Evolutionary conservation across 2,329 filamentous ascomycete species (phyloP), one percentile per base, ranked within the genome.

Genomic region (Paracoccidioides brasiliensis): DNA sequence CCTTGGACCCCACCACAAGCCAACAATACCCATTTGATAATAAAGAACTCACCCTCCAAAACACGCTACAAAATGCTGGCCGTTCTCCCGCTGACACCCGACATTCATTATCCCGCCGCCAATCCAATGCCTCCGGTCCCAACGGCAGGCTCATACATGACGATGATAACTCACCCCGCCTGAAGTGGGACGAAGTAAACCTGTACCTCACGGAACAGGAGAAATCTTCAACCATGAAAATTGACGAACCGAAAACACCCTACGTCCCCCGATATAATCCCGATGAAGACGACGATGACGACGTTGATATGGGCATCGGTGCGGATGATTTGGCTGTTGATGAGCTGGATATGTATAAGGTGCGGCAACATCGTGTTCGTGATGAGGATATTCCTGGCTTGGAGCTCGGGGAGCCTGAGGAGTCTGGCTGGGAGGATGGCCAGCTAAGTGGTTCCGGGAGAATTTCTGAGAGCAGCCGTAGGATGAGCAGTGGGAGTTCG

Each of bases 141-240:
- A 45, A 43, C 30, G 40, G 40, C 41, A 69, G 74, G 58, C 74
- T 76, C 38, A 70, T 75, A 48, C 76, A 79, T 44, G 70, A 76
- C 15, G 79, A 82, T 52, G 79, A 82, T 51, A 78, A 77, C 56
- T 84, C 80, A 57, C 85, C 87, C 60, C 84, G 90, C 59, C 78
- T 98, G 63, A 95, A 96, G 75, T 98, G 93, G 93, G 93, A 98
- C 71, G 93, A 98, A 76, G 93, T 88, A 48, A 98, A 98, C 68
- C 80, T 98, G 37, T 98, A 96, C 73, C 80, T 98, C 54, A 93
- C 93, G 6, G 93, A 98, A 74, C 91, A 97, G 72, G 89, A 97
- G 72, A 90, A 88, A 72, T 89, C 84, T 57, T 85, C 86, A 59
- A 96, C 90, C 57, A 98, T 98, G 93, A 98, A 97, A 78, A 98